Evolutionary conservation across 345 rosid species (phyloP), one percentile per base, ranked within the genome.

Genomic region (Aurinia saxatilis): DNA sequence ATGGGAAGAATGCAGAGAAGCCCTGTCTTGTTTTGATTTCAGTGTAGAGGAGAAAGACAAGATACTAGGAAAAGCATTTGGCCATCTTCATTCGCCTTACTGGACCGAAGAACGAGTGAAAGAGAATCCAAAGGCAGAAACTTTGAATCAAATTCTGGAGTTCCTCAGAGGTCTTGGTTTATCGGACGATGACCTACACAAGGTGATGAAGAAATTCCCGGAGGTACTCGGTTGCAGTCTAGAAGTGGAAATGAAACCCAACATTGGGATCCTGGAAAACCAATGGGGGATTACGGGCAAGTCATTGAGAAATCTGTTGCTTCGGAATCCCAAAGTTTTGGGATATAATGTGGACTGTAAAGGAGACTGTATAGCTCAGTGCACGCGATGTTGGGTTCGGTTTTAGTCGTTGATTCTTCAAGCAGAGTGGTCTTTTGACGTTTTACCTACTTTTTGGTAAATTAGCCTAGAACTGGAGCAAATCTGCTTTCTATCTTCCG

Each of bases 381-480:
- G 98, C 61, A 89, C 98, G 7, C 75, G 96, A 35, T 92, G 96
- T 68, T 92, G 95, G 98, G 96, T 89, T 58, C 84, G 96, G 59
- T 85, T 89, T 73, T 89, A 83, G 49, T 17, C 10, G 11, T 35
- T 30, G 5, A 27, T 57, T 23, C 30, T 35, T 3, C 25, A 57
- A 56, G 35, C 49, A 52, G 55, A 57, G n/a, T 37, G 57, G 1
- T 38, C 65, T 44, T n/a, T 47, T 56, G 21, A 23, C 42, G 39
- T 17, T 12, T 4, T 19, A 21, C 13, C 0, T 55, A 37, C 6
- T 4, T 13, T 23, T 9, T 6, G 15, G 50, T 57, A 14, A 41
- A 7, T 57, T 57, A 57, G 29, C 15, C 27, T 40, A 40, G 62
- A 40, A 16, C 14, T 15, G 10, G 34, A 9, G 61, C 1, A 39